phyloP scores from a whole-genome alignment of 805 yeast genomes.

The Candida tammaniensis region DNA sequence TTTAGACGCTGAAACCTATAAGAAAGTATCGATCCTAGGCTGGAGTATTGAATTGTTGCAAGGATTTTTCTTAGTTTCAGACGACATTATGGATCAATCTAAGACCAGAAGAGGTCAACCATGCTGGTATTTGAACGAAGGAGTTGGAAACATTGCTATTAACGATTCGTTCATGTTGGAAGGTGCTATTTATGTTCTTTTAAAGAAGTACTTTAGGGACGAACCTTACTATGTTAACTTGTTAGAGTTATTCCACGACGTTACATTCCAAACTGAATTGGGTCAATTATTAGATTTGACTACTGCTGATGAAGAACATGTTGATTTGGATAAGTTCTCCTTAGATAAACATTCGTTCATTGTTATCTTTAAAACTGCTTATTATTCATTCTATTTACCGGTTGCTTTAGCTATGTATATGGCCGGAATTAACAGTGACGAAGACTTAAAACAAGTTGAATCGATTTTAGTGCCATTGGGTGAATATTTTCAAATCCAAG shows the following conservation, averaged over 20 bases:
- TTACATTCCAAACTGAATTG: conserved; percentile 94
- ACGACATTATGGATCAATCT: conserved; percentile 97
- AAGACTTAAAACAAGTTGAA: conserved; percentile 82
- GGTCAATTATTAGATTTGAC: conserved; percentile 95
- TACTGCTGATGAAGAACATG: conserved; percentile 95
- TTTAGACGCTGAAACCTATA: conserved; percentile 66
- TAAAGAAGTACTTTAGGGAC: conserved; percentile 82
- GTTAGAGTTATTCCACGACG: conserved; percentile 93
- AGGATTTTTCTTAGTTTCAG: conserved; percentile 96
- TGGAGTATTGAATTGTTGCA: conserved; percentile 95
- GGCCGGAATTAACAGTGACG: conserved; percentile 70
- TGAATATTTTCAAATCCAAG: conserved; percentile 98
- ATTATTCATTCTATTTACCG: conserved; percentile 94
- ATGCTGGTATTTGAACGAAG: conserved; percentile 86
- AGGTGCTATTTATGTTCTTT: conserved; percentile 83
- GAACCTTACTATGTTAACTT: conserved; percentile 86
- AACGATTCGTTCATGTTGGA: conserved; percentile 97
- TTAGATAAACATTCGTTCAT: conserved; percentile 90
- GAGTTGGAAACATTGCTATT: conserved; percentile 90
- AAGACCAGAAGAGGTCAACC: conserved; percentile 98
- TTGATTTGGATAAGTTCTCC: conserved; percentile 83
- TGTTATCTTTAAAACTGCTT: conserved; percentile 95
- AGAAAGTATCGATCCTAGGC: conserved; percentile 83
- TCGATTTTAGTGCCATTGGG: conserved; percentile 92
- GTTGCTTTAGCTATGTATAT: conserved; percentile 95